A percentile compares a stretch with the other conserved stretches of the same genome.
Evolutionary conservation across 768 basidiomycete genomes (phyloP).

Genomic region (Pleurotus giganteus): DNA sequence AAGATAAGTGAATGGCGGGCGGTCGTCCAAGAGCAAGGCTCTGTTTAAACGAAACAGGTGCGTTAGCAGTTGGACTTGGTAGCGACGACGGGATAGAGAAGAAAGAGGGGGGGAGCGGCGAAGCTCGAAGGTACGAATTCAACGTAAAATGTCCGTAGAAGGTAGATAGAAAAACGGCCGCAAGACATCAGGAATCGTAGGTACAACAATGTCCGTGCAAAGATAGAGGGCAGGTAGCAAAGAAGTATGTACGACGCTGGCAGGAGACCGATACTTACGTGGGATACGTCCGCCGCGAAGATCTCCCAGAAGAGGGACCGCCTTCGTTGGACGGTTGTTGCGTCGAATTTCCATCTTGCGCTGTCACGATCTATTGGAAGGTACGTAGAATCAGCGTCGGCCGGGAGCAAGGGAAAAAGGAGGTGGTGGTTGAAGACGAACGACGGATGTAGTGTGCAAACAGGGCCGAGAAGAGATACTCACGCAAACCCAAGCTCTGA

Average conservation of each 20-base stretch:
- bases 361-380: constrained; percentile 35
- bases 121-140: neutral
- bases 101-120: neutral
- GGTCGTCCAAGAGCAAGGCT: constrained; percentile 39
- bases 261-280: constrained; percentile 21
- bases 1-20: constrained; percentile 32
- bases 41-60: constrained; percentile 15
- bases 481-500: constrained; percentile 45
- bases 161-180: neutral
- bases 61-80: neutral
- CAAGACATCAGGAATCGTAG: too few relatives aligned
- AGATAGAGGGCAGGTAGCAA: neutral
- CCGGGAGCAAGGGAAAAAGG: neutral
- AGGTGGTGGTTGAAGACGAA: neutral
- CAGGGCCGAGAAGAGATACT: constrained; percentile 19
- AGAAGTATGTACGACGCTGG: neutral
- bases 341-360: constrained; percentile 38
- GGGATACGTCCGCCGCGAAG: constrained; percentile 34
- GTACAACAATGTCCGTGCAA: neutral
- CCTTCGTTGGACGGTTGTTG: constrained; percentile 33
- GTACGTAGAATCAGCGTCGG: neutral
- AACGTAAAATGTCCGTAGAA: neutral
- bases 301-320: constrained; percentile 39
- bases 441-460: neutral
- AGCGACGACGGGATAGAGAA: neutral